These are phyloP conservation scores for Persicaria maculosa DNA, from an alignment of 148 eudicot species.

Conservation along the genomic window DNA sequence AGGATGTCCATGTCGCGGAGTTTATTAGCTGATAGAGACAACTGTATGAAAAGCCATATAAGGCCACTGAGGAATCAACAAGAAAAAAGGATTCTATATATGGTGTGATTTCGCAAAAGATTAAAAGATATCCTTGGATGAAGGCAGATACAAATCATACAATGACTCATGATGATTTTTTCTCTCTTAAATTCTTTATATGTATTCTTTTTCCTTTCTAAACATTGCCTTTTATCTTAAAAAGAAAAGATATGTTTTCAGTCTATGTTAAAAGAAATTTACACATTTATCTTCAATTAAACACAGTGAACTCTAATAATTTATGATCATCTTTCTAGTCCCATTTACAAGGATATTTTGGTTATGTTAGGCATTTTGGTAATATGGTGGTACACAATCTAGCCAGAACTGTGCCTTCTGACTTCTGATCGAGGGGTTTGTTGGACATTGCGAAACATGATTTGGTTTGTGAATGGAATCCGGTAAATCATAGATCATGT, in stretches of 20 bases:
- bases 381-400: no score
- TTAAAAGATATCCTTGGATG: not conserved
- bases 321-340: no score
- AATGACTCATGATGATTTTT: not conserved
- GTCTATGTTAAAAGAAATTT: not conserved
- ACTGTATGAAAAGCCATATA: conserved; percentile 29
- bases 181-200: not conserved
- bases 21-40: conserved; percentile 68
- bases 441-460: no score
- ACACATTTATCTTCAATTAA: not conserved
- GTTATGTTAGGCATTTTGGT: no score
- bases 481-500: no score
- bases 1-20: conserved; percentile 59
- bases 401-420: no score
- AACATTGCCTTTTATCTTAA: not conserved
- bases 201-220: no score
- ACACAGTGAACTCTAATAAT: not conserved
- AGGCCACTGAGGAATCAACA: not conserved
- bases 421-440: no score
- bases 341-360: no score
- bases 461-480: no score
- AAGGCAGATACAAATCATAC: not conserved
- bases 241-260: not conserved
- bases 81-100: not conserved
- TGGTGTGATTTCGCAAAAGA: not conserved